Evolutionary conservation across 2,329 filamentous ascomycete species (phyloP).

Genomic region (Claviceps monticola): DNA sequence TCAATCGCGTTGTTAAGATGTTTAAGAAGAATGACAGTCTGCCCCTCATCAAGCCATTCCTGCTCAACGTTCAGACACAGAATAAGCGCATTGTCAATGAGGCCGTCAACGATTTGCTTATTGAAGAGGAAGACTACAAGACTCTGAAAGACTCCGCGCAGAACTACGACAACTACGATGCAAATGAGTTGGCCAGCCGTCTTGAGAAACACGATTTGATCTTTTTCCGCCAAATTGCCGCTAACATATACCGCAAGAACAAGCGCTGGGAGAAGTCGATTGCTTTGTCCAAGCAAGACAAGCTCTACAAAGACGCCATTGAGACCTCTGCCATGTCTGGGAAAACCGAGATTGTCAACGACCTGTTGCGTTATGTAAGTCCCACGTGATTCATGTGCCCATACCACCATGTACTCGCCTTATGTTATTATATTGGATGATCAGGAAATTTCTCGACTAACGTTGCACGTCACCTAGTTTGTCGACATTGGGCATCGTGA

Average conservation of each 20-base stretch:
- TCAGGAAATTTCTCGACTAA: background rate
- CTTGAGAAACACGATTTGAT: constrained; percentile 96
- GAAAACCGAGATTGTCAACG: constrained; percentile 87
- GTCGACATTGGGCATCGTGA: constrained; percentile 98
- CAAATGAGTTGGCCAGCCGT: constrained; percentile 78
- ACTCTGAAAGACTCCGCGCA: constrained; percentile 93
- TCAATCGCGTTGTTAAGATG: constrained; percentile 98
- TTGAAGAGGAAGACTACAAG: constrained; percentile 99
- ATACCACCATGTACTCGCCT: background rate
- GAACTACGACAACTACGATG: constrained; percentile 98
- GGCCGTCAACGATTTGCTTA: constrained; percentile 92
- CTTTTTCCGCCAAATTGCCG: constrained; percentile 98
- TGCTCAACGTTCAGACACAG: constrained; percentile 88
- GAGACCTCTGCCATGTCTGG: constrained; percentile 88
- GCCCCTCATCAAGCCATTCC: constrained; percentile 95
- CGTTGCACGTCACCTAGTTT: constrained; percentile 47
- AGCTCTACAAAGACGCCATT: constrained; percentile 98
- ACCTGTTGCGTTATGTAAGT: constrained; percentile 93
- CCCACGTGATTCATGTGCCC: background rate
- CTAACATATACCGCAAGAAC: constrained; percentile 98
- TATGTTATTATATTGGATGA: no score
- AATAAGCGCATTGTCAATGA: constrained; percentile 98
- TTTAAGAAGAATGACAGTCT: constrained; percentile 98
- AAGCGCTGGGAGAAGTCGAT: constrained; percentile 99
- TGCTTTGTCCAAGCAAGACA: constrained; percentile 93